Percentiles rank a stretch among this genome's conserved stretches.
Conservation (phyloP, 148 eudicot genomes). For the Rhododendron henanense region DNA sequence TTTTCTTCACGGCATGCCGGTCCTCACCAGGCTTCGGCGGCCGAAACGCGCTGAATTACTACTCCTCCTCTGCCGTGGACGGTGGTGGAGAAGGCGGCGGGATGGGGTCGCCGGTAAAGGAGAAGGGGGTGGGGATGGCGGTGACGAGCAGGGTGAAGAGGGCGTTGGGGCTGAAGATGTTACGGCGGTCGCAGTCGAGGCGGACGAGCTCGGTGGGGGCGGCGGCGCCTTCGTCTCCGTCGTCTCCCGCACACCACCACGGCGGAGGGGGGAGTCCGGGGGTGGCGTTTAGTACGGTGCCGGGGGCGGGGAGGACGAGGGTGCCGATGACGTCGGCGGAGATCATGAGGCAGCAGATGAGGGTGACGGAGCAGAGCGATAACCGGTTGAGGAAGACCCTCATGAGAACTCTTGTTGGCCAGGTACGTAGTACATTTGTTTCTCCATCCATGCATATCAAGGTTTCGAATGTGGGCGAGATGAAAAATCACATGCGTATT, state of each 20-base stretch:
- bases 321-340: constrained; percentile 89
- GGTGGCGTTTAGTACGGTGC: constrained; percentile 30
- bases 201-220: constrained; percentile 31
- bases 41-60: constrained; percentile 32
- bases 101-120: constrained; percentile 31
- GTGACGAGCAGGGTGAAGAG: constrained; percentile 71
- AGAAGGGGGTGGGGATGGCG: constrained; percentile 75
- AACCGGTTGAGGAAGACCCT: constrained; percentile 85
- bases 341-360: constrained; percentile 96
- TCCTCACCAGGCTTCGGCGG: constrained; percentile 94
- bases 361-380: constrained; percentile 87
- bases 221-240: constrained; percentile 18
- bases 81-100: constrained; percentile 19
- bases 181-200: constrained; percentile 45
- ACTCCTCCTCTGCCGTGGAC: constrained; percentile 28
- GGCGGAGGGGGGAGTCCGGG: constrained; percentile 42
- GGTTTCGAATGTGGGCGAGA: no score
- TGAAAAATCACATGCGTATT: no score
- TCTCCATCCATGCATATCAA: neutral
- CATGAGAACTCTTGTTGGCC: constrained; percentile 95
- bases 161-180: constrained; percentile 65
- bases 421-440: constrained; percentile 46
- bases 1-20: constrained; percentile 87
- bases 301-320: constrained; percentile 24
- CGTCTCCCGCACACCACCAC: constrained; percentile 29